Evolutionary conservation across 225 moss, liverwort and hornwort species (phyloP).

Genomic region (Antitrichia curtipendula): DNA sequence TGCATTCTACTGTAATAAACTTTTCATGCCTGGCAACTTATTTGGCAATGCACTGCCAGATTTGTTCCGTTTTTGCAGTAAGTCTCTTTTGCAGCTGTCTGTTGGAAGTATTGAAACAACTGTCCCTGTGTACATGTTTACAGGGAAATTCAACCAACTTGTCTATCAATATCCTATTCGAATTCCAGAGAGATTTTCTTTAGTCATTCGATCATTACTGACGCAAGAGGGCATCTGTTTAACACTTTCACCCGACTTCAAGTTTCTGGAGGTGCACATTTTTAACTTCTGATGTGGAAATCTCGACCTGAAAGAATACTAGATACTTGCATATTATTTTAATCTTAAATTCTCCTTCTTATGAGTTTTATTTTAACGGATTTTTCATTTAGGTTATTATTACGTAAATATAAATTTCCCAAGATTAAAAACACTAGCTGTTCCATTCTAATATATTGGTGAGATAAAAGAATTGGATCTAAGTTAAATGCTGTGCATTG

Average conservation of each 20-base stretch:
- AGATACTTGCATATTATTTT: not conserved
- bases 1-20: not conserved
- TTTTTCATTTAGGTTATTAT: not conserved
- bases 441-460: not conserved
- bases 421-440: not conserved
- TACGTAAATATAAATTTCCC: not conserved
- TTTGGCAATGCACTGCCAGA: not conserved
- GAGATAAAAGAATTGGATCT: not conserved
- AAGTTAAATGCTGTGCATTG: not conserved
- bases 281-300: not conserved
- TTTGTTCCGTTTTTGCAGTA: not conserved
- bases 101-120: not conserved
- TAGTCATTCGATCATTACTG: constrained; percentile 93
- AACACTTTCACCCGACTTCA: constrained; percentile 87
- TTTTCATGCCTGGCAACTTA: not conserved
- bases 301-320: not conserved
- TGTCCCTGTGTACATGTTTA: not conserved
- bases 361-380: not conserved
- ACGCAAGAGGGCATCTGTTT: constrained; percentile 98
- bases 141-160: constrained; percentile 93
- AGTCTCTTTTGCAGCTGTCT: not conserved
- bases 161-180: constrained; percentile 97
- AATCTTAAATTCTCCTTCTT: not conserved
- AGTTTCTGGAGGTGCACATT: constrained; percentile 78
- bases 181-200: constrained; percentile 94